These are phyloP conservation scores for Ephemerocybe angulata DNA, from an alignment of 768 basidiomycete species.

Conservation along the genomic window DNA sequence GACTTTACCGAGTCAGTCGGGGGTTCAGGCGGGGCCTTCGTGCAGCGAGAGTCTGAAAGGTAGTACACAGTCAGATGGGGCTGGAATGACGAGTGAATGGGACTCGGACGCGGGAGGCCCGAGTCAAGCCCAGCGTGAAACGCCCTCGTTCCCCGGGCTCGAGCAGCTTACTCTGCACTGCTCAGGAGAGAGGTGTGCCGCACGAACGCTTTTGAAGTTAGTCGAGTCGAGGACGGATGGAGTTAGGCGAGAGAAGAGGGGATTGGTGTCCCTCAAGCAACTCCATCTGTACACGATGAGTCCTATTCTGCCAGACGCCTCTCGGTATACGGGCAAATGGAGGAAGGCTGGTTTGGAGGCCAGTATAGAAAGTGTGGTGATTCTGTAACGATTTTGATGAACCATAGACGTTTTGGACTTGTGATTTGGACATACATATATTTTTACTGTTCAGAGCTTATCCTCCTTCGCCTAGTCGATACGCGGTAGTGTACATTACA, in stretches of 20 bases:
- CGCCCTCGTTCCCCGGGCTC: constrained; percentile 6
- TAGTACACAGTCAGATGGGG: too few species aligned
- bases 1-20: constrained; percentile 5
- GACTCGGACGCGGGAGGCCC: too few species aligned
- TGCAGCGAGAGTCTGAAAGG: too few species aligned
- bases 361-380: constrained; percentile 17
- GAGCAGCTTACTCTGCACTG: constrained; percentile 28
- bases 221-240: constrained; percentile 28
- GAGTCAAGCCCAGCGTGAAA: too few species aligned
- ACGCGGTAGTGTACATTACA: too few species aligned
- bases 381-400: constrained; percentile 19
- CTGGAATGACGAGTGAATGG: too few species aligned
- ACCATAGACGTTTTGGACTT: background rate
- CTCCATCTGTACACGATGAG: constrained; percentile 30
- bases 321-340: constrained; percentile 19
- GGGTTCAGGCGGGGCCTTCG: background rate
- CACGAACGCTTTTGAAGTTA: constrained; percentile 23
- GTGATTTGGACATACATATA: background rate
- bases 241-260: background rate
- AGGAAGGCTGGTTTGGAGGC: constrained; percentile 27
- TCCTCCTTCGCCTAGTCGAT: background rate
- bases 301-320: constrained; percentile 19
- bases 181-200: constrained; percentile 29
- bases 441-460: background rate
- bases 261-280: constrained; percentile 19